A percentile compares a stretch with the other conserved stretches of the same genome.
These are phyloP conservation scores for Maudiozyma pseudohumilis DNA, from an alignment of 805 yeast species.

Conservation along the genomic window DNA sequence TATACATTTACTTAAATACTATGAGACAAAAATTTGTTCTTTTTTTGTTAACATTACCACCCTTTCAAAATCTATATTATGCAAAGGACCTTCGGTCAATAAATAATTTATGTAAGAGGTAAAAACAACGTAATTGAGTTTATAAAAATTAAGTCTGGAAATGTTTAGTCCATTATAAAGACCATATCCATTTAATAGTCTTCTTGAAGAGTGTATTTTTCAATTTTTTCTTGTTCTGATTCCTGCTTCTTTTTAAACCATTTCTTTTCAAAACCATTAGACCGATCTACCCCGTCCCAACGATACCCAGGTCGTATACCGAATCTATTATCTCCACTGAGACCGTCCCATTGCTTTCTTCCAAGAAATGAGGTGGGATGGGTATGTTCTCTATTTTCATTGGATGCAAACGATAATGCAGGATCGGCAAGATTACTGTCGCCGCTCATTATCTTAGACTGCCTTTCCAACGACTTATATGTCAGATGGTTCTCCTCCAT, in stretches of 20 bases:
- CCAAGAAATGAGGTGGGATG: slow-evolving; percentile 31
- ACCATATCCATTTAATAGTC: slow-evolving; percentile 29
- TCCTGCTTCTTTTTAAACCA: slow-evolving; percentile 41
- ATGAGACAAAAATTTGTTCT: no score
- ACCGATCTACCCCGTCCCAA: slow-evolving; percentile 90
- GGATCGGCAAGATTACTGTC: slow-evolving; percentile 49
- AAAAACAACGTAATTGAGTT: no score
- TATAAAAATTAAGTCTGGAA: no score
- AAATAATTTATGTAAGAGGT: no score
- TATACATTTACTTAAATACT: no score
- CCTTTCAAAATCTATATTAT: no score
- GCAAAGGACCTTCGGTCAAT: no score
- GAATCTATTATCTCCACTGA: slow-evolving; percentile 60
- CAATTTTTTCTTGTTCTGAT: slow-evolving; percentile 25
- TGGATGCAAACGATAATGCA: slow-evolving; percentile 35
- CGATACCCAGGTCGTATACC: slow-evolving; percentile 65
- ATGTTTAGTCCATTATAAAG: no score
- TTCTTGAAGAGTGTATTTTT: slow-evolving; percentile 31
- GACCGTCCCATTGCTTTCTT: slow-evolving; percentile 39
- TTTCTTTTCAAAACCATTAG: slow-evolving; percentile 73
- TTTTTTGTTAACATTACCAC: no score
- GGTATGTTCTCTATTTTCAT: slow-evolving; percentile 9
- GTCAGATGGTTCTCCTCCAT: slow-evolving; percentile 10
- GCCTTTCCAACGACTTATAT: slow-evolving; percentile 2
- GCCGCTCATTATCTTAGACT: background rate